These are phyloP conservation scores for Collariella sp. DNA, from an alignment of 495 filamentous ascomycete genomes.

Conservation along the genomic window DNA sequence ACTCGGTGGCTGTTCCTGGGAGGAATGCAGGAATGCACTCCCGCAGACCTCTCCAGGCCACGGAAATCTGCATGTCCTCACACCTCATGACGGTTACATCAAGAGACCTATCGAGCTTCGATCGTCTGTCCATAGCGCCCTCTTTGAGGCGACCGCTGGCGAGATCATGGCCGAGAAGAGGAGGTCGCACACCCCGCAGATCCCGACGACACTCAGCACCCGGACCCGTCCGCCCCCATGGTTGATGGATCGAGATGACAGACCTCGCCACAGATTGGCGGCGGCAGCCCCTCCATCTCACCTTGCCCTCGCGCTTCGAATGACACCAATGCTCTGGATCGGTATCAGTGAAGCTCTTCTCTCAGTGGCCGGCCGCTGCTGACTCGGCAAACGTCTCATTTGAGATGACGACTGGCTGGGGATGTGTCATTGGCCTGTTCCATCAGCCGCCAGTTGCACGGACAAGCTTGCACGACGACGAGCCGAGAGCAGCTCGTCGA, in stretches of 20 bases:
- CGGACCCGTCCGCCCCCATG: background rate
- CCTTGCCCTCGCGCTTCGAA: no score
- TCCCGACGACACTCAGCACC: background rate
- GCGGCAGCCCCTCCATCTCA: no score
- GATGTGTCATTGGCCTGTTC: constrained; percentile 19
- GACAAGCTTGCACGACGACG: constrained; percentile 16
- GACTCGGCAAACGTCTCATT: constrained; percentile 14
- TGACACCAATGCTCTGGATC: no score
- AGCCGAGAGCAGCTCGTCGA: no score
- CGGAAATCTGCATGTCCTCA: no score
- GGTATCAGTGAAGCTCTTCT: background rate
- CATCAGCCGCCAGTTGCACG: constrained; percentile 25
- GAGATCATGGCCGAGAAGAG: background rate
- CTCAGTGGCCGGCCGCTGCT: constrained; percentile 3
- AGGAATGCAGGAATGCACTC: no score
- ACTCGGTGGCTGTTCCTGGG: background rate
- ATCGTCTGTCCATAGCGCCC: background rate
- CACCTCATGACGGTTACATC: background rate
- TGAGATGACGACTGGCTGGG: constrained; percentile 12
- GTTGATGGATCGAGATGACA: background rate
- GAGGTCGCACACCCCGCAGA: background rate
- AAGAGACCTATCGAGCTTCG: background rate
- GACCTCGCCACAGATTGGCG: background rate
- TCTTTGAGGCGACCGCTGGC: background rate
- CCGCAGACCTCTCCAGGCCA: no score